Evolutionary conservation across 495 filamentous ascomycete genomes (phyloP).

Genomic region (Hyaloscypha finlandica): DNA sequence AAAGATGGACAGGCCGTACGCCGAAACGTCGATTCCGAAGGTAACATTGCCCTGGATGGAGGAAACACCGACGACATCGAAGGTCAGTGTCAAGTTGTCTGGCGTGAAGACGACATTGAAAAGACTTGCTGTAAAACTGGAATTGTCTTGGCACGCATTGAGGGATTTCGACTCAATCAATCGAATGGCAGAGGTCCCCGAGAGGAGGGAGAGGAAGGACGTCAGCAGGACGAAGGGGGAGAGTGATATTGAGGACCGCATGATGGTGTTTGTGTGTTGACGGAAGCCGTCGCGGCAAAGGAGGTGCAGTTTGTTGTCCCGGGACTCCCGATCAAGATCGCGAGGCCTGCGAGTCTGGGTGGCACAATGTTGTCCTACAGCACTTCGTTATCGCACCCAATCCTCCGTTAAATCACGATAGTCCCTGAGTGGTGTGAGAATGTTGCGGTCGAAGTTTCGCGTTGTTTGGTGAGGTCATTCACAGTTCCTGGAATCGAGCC

Average conservation of each 20-base stretch:
- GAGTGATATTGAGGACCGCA: conserved; percentile 38
- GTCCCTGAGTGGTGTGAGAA: background rate
- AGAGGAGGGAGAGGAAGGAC: conserved; percentile 30
- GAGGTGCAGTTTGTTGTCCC: conserved; percentile 20
- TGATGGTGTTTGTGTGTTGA: conserved; percentile 31
- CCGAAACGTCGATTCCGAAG: conserved; percentile 73
- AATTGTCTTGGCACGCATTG: conserved; percentile 74
- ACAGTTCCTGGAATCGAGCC: background rate
- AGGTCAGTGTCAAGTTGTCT: conserved; percentile 65
- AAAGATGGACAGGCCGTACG: conserved; percentile 77
- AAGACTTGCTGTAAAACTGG: conserved; percentile 77
- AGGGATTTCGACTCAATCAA: conserved; percentile 74
- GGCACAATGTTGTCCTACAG: conserved; percentile 1
- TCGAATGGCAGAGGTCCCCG: conserved; percentile 36
- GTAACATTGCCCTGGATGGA: conserved; percentile 82
- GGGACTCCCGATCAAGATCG: conserved; percentile 20
- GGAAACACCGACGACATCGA: conserved; percentile 82
- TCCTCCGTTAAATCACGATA: background rate
- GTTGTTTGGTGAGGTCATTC: conserved; percentile 13
- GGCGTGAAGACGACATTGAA: conserved; percentile 84
- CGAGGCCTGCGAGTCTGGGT: conserved; percentile 18
- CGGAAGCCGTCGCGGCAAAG: conserved; percentile 27
- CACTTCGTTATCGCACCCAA: background rate
- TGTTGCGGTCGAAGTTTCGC: conserved; percentile 1
- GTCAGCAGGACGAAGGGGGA: conserved; percentile 39